phyloP scores from a whole-genome alignment of 345 rosid genomes.

The Schrenkiella parvula region DNA sequence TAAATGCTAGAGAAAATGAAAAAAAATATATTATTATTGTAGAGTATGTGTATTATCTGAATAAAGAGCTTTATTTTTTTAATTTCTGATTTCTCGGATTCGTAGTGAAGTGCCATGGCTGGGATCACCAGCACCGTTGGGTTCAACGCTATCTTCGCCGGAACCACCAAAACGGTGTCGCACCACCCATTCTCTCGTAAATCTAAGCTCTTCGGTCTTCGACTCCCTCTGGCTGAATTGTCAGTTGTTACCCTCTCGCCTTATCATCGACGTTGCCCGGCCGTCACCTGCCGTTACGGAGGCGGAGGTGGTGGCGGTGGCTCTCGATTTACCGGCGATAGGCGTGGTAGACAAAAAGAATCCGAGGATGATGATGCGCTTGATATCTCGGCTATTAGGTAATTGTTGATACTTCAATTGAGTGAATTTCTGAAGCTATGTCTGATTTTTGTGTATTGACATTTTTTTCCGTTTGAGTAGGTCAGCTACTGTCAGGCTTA shows the following conservation, averaged over 20 bases:
- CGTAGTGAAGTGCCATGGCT: constrained; percentile 46
- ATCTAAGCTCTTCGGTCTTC: constrained; percentile 49
- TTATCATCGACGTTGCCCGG: constrained; percentile 29
- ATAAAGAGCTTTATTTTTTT: constrained; percentile 4
- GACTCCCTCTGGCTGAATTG: constrained; percentile 17
- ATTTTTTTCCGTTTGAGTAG: constrained; percentile 33
- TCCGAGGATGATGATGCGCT: constrained; percentile 62
- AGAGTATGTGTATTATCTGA: too few relatives aligned
- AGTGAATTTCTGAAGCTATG: neutral
- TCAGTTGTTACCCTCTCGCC: constrained; percentile 31
- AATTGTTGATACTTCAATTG: constrained; percentile 1
- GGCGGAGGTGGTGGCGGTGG: constrained; percentile 43
- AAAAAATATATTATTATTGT: too few relatives aligned
- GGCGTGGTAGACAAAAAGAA: constrained; percentile 43
- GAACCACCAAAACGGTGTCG: constrained; percentile 21
- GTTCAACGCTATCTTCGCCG: constrained; percentile 35
- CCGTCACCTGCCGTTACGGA: constrained; percentile 54
- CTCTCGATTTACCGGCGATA: constrained; percentile 37
- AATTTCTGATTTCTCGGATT: neutral
- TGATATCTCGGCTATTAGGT: constrained; percentile 65
- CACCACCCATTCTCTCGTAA: constrained; percentile 25
- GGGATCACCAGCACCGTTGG: constrained; percentile 49
- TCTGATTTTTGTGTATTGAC: neutral
- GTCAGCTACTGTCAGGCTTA: constrained; percentile 77
- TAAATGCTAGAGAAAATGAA: too few relatives aligned